Evolutionary conservation across 441 rosid species (phyloP), one percentile per base, ranked within the genome.

Genomic region (Manihot esculenta): DNA sequence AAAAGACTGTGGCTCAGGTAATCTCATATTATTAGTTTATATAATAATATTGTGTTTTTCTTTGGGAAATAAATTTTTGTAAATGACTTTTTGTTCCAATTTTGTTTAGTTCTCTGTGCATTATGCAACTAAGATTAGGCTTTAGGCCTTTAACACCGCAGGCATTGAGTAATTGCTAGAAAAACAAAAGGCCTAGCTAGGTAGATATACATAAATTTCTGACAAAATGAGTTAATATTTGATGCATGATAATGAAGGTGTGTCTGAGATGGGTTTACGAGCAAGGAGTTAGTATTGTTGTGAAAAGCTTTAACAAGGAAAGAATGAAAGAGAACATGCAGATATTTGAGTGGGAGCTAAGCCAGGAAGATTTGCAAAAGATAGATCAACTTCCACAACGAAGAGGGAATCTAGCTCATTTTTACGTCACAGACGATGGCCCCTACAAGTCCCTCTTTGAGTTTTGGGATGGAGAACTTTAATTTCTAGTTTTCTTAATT

Each of bases 1-100:
- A 77, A 17, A 81, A 78, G 69, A 56, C 80, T 2, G 3, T 38
- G 3, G 78, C 82, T 15, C 79, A 81, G 76, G 81, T 81, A 61
- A n/a, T n/a, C n/a, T n/a, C n/a, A n/a, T n/a, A n/a, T n/a, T n/a
- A n/a, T n/a, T n/a, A n/a, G n/a, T n/a, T n/a, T n/a, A n/a, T n/a
- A n/a, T n/a, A n/a, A n/a, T n/a, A n/a, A n/a, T n/a, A n/a, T n/a
- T n/a, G n/a, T n/a, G n/a, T n/a, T n/a, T n/a, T n/a, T n/a, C n/a
- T n/a, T n/a, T n/a, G n/a, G n/a, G n/a, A n/a, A n/a, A n/a, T n/a
- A n/a, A n/a, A n/a, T n/a, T n/a, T n/a, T n/a, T n/a, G n/a, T n/a
- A n/a, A n/a, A n/a, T n/a, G n/a, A n/a, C n/a, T n/a, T n/a, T n/a
- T n/a, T n/a, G n/a, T n/a, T n/a, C n/a, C n/a, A n/a, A n/a, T n/a